These are phyloP conservation scores for Kwoniella dejecticola DNA, from an alignment of 768 basidiomycete species.

Conservation along the genomic window DNA sequence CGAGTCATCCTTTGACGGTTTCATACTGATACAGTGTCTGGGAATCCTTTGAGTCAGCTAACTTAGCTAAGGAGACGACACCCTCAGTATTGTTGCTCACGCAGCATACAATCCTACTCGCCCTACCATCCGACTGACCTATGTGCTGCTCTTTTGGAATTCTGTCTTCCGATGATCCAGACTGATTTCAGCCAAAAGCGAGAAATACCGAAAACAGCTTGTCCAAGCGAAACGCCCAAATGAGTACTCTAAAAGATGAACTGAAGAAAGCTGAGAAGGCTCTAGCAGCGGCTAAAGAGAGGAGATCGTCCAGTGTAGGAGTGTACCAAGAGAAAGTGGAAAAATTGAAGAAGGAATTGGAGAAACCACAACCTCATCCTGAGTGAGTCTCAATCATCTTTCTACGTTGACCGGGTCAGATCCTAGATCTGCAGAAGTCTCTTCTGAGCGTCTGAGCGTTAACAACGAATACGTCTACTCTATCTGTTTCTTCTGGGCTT, in stretches of 20 bases:
- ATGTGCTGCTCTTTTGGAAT: no score
- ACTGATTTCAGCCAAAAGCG: no score
- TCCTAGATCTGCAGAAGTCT: no score
- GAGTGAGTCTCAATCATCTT: conserved; percentile 37
- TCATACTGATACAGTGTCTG: no score
- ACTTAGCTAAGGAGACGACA: no score
- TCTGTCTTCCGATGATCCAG: no score
- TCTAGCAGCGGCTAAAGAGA: conserved; percentile 17
- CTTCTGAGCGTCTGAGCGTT: not conserved
- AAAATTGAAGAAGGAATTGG: conserved; percentile 32
- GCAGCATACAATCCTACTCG: no score
- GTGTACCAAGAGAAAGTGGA: conserved; percentile 24
- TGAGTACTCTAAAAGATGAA: conserved; percentile 18
- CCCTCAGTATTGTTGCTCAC: no score
- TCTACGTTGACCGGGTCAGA: not conserved
- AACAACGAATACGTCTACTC: not conserved
- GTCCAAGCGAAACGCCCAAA: not conserved
- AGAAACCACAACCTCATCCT: conserved; percentile 42
- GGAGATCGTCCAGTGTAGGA: conserved; percentile 20
- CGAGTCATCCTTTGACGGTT: no score
- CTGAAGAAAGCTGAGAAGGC: conserved; percentile 21
- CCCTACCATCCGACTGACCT: no score
- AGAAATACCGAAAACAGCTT: no score
- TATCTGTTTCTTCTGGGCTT: not conserved
- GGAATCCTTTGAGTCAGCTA: no score